These are phyloP conservation scores for Blastobotrys serpentis DNA, from an alignment of 1,139 yeast species.

Conservation along the genomic window DNA sequence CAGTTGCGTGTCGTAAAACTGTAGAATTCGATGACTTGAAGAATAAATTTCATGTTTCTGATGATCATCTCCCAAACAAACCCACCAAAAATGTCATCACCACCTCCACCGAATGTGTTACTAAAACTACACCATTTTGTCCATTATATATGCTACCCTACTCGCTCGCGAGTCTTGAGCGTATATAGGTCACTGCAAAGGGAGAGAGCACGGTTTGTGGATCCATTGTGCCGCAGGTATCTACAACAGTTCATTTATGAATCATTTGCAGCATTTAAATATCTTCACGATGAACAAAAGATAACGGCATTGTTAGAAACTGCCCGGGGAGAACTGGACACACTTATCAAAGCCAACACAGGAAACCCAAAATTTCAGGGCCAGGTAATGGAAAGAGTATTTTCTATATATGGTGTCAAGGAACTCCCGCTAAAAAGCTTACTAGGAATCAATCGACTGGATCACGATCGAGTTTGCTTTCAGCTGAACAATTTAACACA, in stretches of 20 bases:
- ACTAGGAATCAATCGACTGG: constrained; percentile 17
- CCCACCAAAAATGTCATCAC: not conserved
- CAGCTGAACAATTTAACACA: constrained; percentile 22
- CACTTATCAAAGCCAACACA: constrained; percentile 20
- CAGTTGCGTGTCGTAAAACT: no score
- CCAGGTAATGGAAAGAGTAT: constrained; percentile 21
- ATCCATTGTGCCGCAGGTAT: constrained; percentile 28
- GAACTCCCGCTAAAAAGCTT: constrained; percentile 26
- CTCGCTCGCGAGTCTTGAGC: constrained; percentile 20
- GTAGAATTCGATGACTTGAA: no score
- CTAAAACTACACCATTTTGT: constrained; percentile 23
- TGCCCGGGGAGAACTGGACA: constrained; percentile 18
- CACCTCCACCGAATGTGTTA: not conserved
- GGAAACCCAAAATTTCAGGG: constrained; percentile 18
- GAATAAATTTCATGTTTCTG: no score
- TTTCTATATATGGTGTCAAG: constrained; percentile 17
- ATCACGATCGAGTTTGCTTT: constrained; percentile 16
- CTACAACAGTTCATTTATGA: constrained; percentile 24
- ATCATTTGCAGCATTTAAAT: constrained; percentile 25
- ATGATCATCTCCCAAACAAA: not conserved
- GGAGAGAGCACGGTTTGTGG: constrained; percentile 22
- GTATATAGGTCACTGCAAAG: constrained; percentile 23
- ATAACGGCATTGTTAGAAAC: constrained; percentile 21
- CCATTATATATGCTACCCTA: constrained; percentile 20
- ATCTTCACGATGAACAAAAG: constrained; percentile 20